Evolutionary conservation across 768 basidiomycete genomes (phyloP).

Genomic region (Tremella mesenterica): DNA sequence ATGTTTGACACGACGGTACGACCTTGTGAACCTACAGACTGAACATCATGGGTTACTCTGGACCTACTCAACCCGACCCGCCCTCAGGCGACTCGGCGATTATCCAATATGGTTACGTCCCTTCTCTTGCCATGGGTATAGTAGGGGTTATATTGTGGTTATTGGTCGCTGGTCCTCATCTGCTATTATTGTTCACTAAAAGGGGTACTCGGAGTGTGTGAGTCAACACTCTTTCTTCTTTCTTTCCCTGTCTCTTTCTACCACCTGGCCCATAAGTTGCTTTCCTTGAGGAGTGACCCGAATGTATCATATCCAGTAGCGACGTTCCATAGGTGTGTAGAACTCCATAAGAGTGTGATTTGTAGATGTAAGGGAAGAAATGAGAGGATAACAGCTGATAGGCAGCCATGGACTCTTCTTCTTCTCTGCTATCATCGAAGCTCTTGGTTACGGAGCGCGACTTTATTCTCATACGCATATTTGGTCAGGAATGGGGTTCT

Average conservation of each 20-base stretch:
- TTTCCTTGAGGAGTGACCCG: no score
- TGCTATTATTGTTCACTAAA: conserved; percentile 23
- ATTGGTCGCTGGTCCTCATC: conserved; percentile 10
- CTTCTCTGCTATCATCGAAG: conserved; percentile 18
- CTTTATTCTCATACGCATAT: conserved; percentile 19
- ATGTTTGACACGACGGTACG: no score
- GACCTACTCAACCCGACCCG: neutral
- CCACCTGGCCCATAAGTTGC: no score
- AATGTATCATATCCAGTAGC: no score
- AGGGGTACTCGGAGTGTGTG: conserved; percentile 23
- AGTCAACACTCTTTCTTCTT: neutral
- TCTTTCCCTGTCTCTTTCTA: neutral
- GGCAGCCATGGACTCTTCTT: conserved; percentile 15
- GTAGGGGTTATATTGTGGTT: conserved; percentile 19
- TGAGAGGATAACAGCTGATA: neutral
- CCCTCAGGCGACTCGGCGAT: neutral
- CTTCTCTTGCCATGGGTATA: conserved; percentile 24
- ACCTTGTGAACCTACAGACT: neutral
- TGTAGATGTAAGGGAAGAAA: no score
- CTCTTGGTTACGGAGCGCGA: conserved; percentile 25
- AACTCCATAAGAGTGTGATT: no score
- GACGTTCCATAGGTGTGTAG: no score
- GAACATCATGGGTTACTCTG: conserved; percentile 4
- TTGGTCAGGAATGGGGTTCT: conserved; percentile 22
- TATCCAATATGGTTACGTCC: conserved; percentile 20